These are phyloP conservation scores for Ajuga reptans DNA, from an alignment of 305 asterid species.

Conservation along the genomic window DNA sequence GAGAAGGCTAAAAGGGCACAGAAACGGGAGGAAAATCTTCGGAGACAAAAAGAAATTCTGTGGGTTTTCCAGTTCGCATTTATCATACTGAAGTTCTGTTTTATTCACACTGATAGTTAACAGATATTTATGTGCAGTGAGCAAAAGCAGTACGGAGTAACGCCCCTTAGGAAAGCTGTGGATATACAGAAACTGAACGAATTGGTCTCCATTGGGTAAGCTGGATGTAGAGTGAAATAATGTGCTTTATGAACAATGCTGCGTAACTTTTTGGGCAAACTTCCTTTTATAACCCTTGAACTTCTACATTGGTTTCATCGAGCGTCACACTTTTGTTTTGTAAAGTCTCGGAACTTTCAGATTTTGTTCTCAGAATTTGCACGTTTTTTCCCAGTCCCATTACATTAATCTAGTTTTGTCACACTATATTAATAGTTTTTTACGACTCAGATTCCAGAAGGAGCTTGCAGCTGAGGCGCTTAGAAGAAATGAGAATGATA, in stretches of 20 bases:
- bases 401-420: neutral
- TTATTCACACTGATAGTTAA: constrained; percentile 6
- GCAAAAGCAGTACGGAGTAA: constrained; percentile 70
- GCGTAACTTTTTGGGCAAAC: neutral
- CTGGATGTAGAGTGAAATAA: neutral
- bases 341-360: too few species aligned
- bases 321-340: too few species aligned
- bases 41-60: constrained; percentile 54
- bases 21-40: constrained; percentile 53
- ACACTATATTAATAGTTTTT: constrained; percentile 14
- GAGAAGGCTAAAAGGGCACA: constrained; percentile 48
- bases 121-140: constrained; percentile 46
- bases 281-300: too few species aligned
- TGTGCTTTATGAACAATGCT: neutral
- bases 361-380: neutral
- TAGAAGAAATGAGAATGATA: constrained; percentile 83
- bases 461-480: constrained; percentile 90
- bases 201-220: constrained; percentile 76
- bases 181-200: constrained; percentile 60
- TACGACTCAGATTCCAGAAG: constrained; percentile 51
- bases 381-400: neutral
- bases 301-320: too few species aligned
- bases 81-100: neutral
- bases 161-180: constrained; percentile 78
- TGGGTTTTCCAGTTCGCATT: constrained; percentile 28